These are phyloP conservation scores for Diplogelasinospora grovesii DNA, from an alignment of 495 filamentous ascomycete genomes.

Conservation along the genomic window DNA sequence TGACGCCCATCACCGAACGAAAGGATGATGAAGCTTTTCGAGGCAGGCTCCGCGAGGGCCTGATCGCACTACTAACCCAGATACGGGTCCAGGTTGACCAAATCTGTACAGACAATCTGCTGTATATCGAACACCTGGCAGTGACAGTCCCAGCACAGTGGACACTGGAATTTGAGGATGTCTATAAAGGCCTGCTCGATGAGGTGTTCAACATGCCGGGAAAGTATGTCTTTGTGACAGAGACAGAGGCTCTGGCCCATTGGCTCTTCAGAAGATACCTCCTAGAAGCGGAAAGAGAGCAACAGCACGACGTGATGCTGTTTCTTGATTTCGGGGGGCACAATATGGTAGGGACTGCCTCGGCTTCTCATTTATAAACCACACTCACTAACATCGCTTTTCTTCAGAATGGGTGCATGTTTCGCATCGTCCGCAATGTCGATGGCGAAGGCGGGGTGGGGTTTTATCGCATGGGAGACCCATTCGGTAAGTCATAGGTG, in stretches of 20 bases:
- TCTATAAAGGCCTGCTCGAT: not conserved
- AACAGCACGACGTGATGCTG: not conserved
- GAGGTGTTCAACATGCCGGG: not conserved
- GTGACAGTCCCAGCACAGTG: constrained; percentile 1
- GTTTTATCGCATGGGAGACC: not conserved
- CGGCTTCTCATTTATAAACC: not conserved
- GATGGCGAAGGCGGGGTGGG: not conserved
- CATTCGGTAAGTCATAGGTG: constrained; percentile 4
- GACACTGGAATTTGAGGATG: constrained; percentile 6
- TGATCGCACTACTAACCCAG: too few relatives aligned
- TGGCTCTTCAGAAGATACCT: not conserved
- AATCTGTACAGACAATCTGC: not conserved
- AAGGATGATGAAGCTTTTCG: too few relatives aligned
- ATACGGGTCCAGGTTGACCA: too few relatives aligned
- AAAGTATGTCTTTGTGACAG: not conserved
- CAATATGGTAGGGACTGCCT: constrained; percentile 2
- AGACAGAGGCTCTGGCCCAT: constrained; percentile 1
- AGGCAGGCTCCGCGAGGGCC: too few relatives aligned
- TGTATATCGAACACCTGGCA: not conserved
- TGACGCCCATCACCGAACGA: too few relatives aligned
- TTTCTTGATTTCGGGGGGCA: constrained; percentile 4
- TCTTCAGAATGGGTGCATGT: not conserved
- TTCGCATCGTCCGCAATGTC: not conserved
- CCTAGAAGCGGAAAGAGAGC: not conserved
- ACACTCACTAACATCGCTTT: not conserved